Evolutionary conservation across 495 filamentous ascomycete genomes (phyloP).

Genomic region (Xylaria cubensis): DNA sequence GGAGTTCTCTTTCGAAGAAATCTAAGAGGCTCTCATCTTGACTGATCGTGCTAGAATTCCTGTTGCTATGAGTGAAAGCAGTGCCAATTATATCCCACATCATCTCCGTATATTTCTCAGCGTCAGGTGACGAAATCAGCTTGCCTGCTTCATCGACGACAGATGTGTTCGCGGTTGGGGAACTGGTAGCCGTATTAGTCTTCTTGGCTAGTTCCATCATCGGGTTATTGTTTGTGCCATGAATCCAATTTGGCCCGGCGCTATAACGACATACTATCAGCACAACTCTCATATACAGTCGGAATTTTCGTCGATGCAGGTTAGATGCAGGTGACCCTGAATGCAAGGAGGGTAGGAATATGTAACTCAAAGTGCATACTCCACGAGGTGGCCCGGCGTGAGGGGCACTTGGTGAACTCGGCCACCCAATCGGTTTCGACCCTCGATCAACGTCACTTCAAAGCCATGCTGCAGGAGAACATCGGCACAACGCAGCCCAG

Average conservation of each 20-base stretch:
- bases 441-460: constrained; percentile 85
- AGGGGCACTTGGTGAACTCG: constrained; percentile 66
- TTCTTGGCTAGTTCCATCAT: constrained; percentile 77
- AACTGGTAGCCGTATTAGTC: constrained; percentile 66
- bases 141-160: constrained; percentile 71
- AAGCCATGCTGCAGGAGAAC: constrained; percentile 79
- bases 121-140: constrained; percentile 57
- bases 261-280: constrained; percentile 30
- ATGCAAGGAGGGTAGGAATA: constrained; percentile 3
- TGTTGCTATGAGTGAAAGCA: constrained; percentile 81
- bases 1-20: constrained; percentile 72
- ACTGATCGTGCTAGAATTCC: constrained; percentile 67
- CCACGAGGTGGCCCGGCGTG: constrained; percentile 54
- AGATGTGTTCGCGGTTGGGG: constrained; percentile 62
- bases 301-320: background rate
- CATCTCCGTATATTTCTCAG: constrained; percentile 61
- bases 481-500: constrained; percentile 88
- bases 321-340: background rate
- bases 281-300: background rate
- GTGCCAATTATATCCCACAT: constrained; percentile 82
- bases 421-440: constrained; percentile 81
- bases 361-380: constrained; percentile 26
- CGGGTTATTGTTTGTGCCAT: constrained; percentile 85
- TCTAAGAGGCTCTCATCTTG: constrained; percentile 73
- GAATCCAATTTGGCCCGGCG: constrained; percentile 95